Conservation (phyloP, 2,329 filamentous ascomycete species). For the Colletotrichum echinochloae region DNA sequence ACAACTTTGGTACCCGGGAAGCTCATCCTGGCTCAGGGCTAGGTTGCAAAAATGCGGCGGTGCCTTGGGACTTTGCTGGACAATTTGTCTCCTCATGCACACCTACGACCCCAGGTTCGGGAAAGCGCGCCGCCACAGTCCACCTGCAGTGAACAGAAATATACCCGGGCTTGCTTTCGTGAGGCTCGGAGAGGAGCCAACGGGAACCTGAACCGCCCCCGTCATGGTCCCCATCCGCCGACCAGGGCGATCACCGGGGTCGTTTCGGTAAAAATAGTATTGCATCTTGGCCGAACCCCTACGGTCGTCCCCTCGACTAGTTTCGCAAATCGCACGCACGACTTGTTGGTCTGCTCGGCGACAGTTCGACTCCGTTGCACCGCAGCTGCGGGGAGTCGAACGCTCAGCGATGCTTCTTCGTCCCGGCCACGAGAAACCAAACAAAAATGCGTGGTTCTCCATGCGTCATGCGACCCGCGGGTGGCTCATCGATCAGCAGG, state of each 20-base stretch:
- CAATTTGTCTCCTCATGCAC: constrained; percentile 23
- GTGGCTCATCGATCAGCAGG: constrained; percentile 5
- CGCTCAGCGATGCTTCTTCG: not conserved
- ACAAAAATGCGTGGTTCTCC: not conserved
- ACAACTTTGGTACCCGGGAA: not conserved
- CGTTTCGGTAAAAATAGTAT: constrained; percentile 38
- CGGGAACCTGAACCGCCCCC: constrained; percentile 27
- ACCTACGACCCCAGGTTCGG: constrained; percentile 7
- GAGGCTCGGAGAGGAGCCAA: constrained; percentile 50
- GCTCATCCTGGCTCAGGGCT: constrained; percentile 8
- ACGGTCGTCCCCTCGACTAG: constrained; percentile 5
- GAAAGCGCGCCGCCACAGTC: constrained; percentile 13
- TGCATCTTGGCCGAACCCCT: constrained; percentile 9
- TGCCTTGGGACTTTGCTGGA: constrained; percentile 13
- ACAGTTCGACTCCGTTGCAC: not conserved
- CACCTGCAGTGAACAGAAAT: not conserved
- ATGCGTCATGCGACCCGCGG: constrained; percentile 2
- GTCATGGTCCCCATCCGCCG: constrained; percentile 20
- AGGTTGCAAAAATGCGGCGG: constrained; percentile 5
- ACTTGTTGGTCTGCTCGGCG: not conserved
- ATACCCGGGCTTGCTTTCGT: constrained; percentile 30
- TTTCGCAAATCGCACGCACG: constrained; percentile 11
- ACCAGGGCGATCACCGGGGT: constrained; percentile 34
- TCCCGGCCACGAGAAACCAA: constrained; percentile 20
- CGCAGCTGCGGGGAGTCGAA: constrained; percentile 16